Conservation (phyloP, 768 basidiomycete species). For the Heimioporus sp. region DNA sequence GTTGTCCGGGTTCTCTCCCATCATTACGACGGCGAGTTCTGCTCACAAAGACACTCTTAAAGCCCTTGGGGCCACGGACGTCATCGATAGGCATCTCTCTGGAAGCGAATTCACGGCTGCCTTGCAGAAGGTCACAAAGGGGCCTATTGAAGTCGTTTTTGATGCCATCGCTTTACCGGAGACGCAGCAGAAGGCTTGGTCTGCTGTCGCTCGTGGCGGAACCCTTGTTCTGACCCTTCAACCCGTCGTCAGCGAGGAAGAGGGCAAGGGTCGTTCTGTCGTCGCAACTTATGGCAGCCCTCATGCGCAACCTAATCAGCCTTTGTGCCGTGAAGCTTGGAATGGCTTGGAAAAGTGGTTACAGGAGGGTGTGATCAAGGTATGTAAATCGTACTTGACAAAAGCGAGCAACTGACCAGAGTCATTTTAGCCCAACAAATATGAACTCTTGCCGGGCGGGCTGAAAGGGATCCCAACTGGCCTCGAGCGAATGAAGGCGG, state of each 20-base stretch:
- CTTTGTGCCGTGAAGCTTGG: slow-evolving; percentile 20
- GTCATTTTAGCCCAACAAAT: slow-evolving; percentile 34
- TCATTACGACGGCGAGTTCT: slow-evolving; percentile 38
- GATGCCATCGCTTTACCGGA: slow-evolving; percentile 33
- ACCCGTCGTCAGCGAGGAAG: slow-evolving; percentile 20
- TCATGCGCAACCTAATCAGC: slow-evolving; percentile 14
- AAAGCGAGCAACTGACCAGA: background rate
- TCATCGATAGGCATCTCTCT: slow-evolving; percentile 33
- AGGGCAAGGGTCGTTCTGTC: slow-evolving; percentile 16
- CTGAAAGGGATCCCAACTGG: slow-evolving; percentile 37
- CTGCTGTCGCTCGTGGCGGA: slow-evolving; percentile 34
- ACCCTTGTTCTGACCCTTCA: slow-evolving; percentile 29
- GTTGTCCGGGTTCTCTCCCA: slow-evolving; percentile 39
- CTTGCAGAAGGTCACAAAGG: slow-evolving; percentile 25
- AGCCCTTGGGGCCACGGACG: slow-evolving; percentile 39
- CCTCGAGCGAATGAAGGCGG: slow-evolving; percentile 34
- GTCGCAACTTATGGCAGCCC: slow-evolving; percentile 26
- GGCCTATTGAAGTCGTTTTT: slow-evolving; percentile 19
- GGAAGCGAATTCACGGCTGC: slow-evolving; percentile 12
- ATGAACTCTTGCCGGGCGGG: slow-evolving; percentile 42
- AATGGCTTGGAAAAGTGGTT: slow-evolving; percentile 22
- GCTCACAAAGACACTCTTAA: slow-evolving; percentile 31
- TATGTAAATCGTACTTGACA: background rate
- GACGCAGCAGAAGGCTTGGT: slow-evolving; percentile 35
- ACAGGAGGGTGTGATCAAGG: slow-evolving; percentile 26